These are phyloP conservation scores for Cenchrus purpureus DNA, from an alignment of 176 grass and related monocot species.

Conservation along the genomic window DNA sequence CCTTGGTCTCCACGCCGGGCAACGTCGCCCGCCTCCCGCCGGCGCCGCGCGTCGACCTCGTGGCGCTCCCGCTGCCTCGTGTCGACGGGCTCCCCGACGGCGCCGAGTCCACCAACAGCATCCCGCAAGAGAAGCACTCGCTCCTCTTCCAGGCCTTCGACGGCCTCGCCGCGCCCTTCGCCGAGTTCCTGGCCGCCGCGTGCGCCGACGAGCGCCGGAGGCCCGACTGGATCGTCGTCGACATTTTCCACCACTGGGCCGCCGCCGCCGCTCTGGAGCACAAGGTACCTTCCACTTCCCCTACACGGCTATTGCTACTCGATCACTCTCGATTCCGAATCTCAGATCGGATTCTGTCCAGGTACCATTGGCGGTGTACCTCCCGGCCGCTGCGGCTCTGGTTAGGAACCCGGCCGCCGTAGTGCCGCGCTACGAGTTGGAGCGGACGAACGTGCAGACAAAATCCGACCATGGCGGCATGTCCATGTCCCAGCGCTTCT, in stretches of 20 bases:
- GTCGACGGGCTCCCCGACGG: constrained; percentile 26
- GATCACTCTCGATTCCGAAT: not conserved
- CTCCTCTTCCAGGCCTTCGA: not conserved
- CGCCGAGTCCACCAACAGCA: constrained; percentile 16
- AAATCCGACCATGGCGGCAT: not conserved
- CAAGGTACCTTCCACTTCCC: not conserved
- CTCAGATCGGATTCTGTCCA: not conserved
- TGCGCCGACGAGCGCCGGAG: not conserved
- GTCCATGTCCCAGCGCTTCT: not conserved
- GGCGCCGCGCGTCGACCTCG: constrained; percentile 8
- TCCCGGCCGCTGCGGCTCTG: not conserved
- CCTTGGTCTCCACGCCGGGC: constrained; percentile 24
- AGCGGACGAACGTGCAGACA: not conserved
- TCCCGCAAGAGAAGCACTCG: not conserved
- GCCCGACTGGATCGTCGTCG: constrained; percentile 20
- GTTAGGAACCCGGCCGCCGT: not conserved
- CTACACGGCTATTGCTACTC: too few relatives aligned
- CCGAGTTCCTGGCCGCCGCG: not conserved
- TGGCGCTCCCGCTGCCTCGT: not conserved
- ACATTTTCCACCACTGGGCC: constrained; percentile 8
- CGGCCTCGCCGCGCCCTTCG: constrained; percentile 21
- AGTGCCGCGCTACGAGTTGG: not conserved
- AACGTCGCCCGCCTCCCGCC: constrained; percentile 21
- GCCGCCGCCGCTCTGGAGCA: not conserved
- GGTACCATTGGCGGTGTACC: constrained; percentile 15